Percentiles rank a stretch among this genome's conserved stretches.
Conservation (phyloP, 768 basidiomycete species). For the Mrakia frigida region DNA sequence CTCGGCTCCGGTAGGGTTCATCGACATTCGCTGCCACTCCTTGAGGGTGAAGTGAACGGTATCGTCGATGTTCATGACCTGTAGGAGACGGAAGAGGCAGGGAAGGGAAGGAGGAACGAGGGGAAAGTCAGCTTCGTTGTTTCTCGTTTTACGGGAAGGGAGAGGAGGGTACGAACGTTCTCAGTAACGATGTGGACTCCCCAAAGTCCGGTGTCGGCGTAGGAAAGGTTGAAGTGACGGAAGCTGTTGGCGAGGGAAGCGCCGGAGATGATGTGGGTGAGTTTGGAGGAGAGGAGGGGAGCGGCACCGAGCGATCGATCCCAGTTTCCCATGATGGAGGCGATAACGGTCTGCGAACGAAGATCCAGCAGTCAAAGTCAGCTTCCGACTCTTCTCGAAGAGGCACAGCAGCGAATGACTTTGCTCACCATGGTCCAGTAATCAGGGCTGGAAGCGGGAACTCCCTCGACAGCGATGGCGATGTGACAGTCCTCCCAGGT, state of each 20-base stretch:
- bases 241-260: slow-evolving; percentile 98
- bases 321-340: slow-evolving; percentile 98
- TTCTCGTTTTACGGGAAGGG: not conserved
- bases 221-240: slow-evolving; percentile 98
- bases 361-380: not conserved
- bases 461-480: slow-evolving; percentile 95
- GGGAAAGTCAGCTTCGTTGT: not conserved
- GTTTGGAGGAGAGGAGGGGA: slow-evolving; percentile 78
- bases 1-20: slow-evolving; percentile 72
- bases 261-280: slow-evolving; percentile 81
- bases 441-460: slow-evolving; percentile 94
- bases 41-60: slow-evolving; percentile 85
- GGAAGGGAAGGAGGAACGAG: not conserved
- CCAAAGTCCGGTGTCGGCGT: slow-evolving; percentile 98
- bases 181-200: slow-evolving; percentile 96
- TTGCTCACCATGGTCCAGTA: slow-evolving; percentile 90
- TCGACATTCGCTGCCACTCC: slow-evolving; percentile 94
- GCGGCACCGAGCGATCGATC: slow-evolving; percentile 90
- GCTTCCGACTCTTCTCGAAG: not conserved
- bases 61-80: slow-evolving; percentile 81
- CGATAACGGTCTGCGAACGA: slow-evolving; percentile 58
- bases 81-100: not conserved
- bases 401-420: not conserved
- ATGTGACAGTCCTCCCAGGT: slow-evolving; percentile 81
- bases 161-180: slow-evolving; percentile 49